Percentiles rank a stretch among this genome's conserved stretches.
Conservation (phyloP, 2,329 filamentous ascomycete genomes). For the Fusarium sp. region DNA sequence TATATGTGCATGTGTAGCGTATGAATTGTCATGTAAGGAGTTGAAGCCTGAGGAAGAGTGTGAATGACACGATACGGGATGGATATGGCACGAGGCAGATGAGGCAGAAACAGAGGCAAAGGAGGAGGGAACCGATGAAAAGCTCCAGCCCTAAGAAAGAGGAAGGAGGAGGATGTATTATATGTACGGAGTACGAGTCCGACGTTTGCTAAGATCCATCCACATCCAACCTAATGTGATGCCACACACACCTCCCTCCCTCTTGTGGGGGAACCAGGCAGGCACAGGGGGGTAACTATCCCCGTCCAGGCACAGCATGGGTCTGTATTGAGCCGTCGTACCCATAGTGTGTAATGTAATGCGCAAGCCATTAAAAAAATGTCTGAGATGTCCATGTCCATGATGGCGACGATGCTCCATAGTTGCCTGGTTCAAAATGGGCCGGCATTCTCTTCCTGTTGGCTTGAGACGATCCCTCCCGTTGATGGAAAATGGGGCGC, state of each 20-base stretch:
- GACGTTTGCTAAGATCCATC: constrained; percentile 29
- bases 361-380: constrained; percentile 27
- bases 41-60: constrained; percentile 32
- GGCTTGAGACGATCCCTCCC: constrained; percentile 44
- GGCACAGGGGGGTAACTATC: constrained; percentile 39
- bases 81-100: constrained; percentile 9
- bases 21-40: constrained; percentile 19
- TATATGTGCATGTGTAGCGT: constrained; percentile 36
- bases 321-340: constrained; percentile 18
- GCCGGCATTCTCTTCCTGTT: constrained; percentile 40
- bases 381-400: constrained; percentile 40
- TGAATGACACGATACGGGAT: constrained; percentile 12
- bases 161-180: constrained; percentile 28
- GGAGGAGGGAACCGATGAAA: constrained; percentile 18
- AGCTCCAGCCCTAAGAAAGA: constrained; percentile 11
- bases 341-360: constrained; percentile 12
- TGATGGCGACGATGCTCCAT: constrained; percentile 48
- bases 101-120: constrained; percentile 14
- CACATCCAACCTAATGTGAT: constrained; percentile 33
- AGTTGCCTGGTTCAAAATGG: constrained; percentile 53
- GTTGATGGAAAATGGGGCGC: constrained; percentile 49
- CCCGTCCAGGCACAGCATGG: constrained; percentile 42
- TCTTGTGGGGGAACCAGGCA: constrained; percentile 41
- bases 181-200: constrained; percentile 31
- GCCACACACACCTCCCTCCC: constrained; percentile 35